Evolutionary conservation across 371 early-diverging fungal species (phyloP), one percentile per base, ranked within the genome.

Genomic region (Rhizopus sp.): DNA sequence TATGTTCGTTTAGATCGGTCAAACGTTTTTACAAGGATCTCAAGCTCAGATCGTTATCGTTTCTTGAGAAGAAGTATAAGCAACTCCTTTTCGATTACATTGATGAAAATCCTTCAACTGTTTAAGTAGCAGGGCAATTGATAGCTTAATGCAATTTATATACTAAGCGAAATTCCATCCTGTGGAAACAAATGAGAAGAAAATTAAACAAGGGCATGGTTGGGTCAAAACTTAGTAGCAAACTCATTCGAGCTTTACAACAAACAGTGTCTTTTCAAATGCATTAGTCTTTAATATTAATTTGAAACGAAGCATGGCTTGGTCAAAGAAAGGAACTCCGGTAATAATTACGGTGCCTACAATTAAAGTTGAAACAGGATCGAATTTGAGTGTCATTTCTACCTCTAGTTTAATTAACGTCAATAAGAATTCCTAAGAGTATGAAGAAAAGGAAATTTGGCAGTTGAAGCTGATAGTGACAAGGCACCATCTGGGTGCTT

Each of bases 21-120:
- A 53, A 53, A 42, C 41, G 42, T 42, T 41, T 17, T 53, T 53
- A 53, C 12, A 42, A 53, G 12, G 54, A 53, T 29, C 54, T 32
- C 42, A 42, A 53, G 41, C n/a, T n/a, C n/a, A 53, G 42, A 12
- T 52, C 6, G 29, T 52, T 12, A 32, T 50, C 13, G 50, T 50
- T 52, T 39, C 7, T 50, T 50, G 35, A 9, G 7, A 17, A 50
- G n/a, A 32, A 33, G 7, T 15, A 50, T 50, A 29, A 52, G 4
- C 37, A 37, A 34, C n/a, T 10, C 35, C 9, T 50, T 50, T 35
- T 50, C 3, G 4, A 48, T 16, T 50, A 35, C 37, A 50, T 37
- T 33, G 16, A 50, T 50, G 38, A 33, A 1, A 50, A n/a, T 50
- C 33, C 51, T 23, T 50, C 51, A 35, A 30, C 47, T 47, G 31